Evolutionary conservation across 2,329 filamentous ascomycete genomes (phyloP), one percentile per base, ranked within the genome.

Genomic region (Botrytis aclada): DNA sequence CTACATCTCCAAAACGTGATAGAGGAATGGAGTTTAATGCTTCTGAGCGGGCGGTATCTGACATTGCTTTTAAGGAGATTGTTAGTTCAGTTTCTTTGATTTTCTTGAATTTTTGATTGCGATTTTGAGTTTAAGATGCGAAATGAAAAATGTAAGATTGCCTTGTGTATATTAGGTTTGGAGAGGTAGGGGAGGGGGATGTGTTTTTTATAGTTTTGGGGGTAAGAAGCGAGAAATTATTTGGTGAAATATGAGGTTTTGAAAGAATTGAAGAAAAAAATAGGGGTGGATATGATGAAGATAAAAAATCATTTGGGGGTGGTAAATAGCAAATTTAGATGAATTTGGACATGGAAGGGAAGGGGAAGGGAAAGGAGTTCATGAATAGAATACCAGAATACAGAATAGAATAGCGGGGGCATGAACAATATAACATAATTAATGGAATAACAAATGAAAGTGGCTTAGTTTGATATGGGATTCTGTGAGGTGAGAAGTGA

Each of bases 1-100:
- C 85, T 12, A 87, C 84, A 47, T 84, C 83, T 25, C 93, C 94
- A 75, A 95, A 89, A 43, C 93, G 89, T 43, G 84, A 83, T 25
- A 88, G 80, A 1, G 93, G 93, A 67, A 94, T 94, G 67, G 84
- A 80, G 51, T 84, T 79, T 34, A 81, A 72, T n/a, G 84, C 80
- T 73, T 78, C 73, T n/a, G 77, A 71, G 29, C 77, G 77, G 66
- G 79, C 78, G 69, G 81, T 75, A 29, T 82, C 77, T 41, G 81
- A 84, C 81, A 86, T 85, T 74, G 83, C 85, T 86, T 77, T 72
- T 34, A 34, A 16, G 22, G 29, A n/a, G 25, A 3, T 18, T 32
- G 32, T 63, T 47, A 71, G 56, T 51, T 32, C 32, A 12, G 14
- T 34, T 62, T 45, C 37, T 37, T 61, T n/a, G 10, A 7, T 56